phyloP scores from a whole-genome alignment of 2,329 filamentous ascomycete genomes.

The Botryotinia convoluta region DNA sequence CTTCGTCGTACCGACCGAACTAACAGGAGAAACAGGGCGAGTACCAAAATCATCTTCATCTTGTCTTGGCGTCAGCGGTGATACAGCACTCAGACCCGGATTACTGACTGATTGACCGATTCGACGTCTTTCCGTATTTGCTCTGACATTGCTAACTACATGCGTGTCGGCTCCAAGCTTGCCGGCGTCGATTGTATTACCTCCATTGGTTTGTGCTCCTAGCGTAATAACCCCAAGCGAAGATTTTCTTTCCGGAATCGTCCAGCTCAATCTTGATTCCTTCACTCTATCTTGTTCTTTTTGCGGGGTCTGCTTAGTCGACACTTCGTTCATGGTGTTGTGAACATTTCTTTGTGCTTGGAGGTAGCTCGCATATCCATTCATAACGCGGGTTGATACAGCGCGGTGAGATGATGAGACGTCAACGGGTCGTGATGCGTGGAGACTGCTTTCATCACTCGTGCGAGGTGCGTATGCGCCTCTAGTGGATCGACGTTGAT shows the following conservation, averaged over 20 bases:
- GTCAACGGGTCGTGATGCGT: not conserved
- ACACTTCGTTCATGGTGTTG: too few species aligned
- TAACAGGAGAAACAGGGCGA: not conserved
- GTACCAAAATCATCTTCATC: not conserved
- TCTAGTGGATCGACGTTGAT: too few species aligned
- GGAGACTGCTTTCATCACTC: not conserved
- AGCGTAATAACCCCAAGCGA: not conserved
- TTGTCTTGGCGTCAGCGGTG: not conserved
- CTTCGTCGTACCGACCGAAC: not conserved
- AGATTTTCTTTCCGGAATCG: not conserved
- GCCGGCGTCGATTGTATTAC: too few species aligned
- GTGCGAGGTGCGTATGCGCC: not conserved
- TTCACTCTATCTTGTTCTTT: not conserved
- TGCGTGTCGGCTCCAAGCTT: not conserved
- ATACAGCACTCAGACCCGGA: not conserved
- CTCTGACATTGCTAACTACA: not conserved
- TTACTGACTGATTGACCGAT: not conserved
- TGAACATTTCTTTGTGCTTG: not conserved
- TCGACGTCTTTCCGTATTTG: not conserved
- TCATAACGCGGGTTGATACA: not conserved
- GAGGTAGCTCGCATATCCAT: not conserved
- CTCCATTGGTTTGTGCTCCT: not conserved
- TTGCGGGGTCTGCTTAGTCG: not conserved
- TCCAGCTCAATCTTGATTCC: not conserved
- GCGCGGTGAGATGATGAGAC: not conserved